These are phyloP conservation scores for Saxispiralis lemnorum DNA, from an alignment of 495 filamentous ascomycete genomes.

Conservation along the genomic window DNA sequence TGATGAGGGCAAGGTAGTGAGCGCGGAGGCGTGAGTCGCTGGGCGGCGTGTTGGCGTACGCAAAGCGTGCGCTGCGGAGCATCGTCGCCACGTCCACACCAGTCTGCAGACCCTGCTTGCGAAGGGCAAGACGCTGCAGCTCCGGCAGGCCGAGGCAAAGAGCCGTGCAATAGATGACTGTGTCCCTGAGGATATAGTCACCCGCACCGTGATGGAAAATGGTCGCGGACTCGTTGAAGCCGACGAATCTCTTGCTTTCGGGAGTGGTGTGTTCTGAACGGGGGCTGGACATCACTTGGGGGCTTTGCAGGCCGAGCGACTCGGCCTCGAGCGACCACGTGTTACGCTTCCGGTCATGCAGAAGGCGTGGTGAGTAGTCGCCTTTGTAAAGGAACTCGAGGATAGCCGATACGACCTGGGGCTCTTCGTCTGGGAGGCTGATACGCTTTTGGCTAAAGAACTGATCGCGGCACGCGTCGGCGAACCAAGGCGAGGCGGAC, in stretches of 20 bases:
- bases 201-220: constrained; percentile 48
- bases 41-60: constrained; percentile 85
- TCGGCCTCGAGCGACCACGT: constrained; percentile 24
- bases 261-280: constrained; percentile 1
- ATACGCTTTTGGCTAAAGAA: constrained; percentile 42
- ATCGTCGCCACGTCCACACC: constrained; percentile 77
- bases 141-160: constrained; percentile 68
- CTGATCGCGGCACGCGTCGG: constrained; percentile 35
- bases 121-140: constrained; percentile 63
- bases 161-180: constrained; percentile 78
- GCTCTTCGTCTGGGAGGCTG: constrained; percentile 44
- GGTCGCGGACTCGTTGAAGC: constrained; percentile 31
- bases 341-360: constrained; percentile 27
- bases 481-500: constrained; percentile 41
- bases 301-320: constrained; percentile 2
- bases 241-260: constrained; percentile 7
- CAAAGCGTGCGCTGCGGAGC: constrained; percentile 75
- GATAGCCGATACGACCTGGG: constrained; percentile 47
- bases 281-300: constrained; percentile 7
- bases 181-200: constrained; percentile 64
- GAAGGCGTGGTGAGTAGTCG: constrained; percentile 40
- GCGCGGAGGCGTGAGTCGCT: constrained; percentile 76
- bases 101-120: constrained; percentile 79
- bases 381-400: constrained; percentile 59
- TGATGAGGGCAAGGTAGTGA: constrained; percentile 86